A percentile compares a stretch with the other conserved stretches of the same genome.
Conservation (phyloP, 768 basidiomycete genomes). For the Mycena indigotica region DNA sequence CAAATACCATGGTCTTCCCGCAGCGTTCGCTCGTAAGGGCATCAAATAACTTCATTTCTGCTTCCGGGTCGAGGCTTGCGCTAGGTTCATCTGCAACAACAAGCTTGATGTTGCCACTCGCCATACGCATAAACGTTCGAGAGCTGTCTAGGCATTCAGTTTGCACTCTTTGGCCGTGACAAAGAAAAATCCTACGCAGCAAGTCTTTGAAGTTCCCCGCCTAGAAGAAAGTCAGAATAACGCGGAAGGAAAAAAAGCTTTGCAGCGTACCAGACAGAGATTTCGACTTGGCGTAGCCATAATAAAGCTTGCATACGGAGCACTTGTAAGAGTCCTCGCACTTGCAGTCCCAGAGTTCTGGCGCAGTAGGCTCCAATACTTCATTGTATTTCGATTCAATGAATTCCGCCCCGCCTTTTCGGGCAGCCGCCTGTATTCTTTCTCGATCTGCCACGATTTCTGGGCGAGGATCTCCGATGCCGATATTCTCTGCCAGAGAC, state of each 20-base stretch:
- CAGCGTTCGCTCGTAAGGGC: conserved; percentile 4
- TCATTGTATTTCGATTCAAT: conserved; percentile 14
- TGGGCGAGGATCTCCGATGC: conserved; percentile 29
- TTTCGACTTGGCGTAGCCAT: conserved; percentile 2
- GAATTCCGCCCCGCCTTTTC: conserved; percentile 19
- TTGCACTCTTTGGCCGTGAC: not conserved
- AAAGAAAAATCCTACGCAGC: conserved; percentile 15
- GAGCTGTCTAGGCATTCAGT: conserved; percentile 4
- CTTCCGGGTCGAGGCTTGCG: conserved; percentile 19
- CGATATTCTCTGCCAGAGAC: conserved; percentile 42
- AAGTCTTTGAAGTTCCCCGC: conserved; percentile 21
- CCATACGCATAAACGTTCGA: conserved; percentile 23
- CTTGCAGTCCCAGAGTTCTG: conserved; percentile 6
- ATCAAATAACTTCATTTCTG: conserved; percentile 22
- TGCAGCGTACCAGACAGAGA: conserved; percentile 6
- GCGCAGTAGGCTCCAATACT: conserved; percentile 8
- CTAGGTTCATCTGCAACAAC: conserved; percentile 24
- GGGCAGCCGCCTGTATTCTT: conserved; percentile 15
- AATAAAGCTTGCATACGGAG: not conserved
- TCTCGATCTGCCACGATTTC: conserved; percentile 9
- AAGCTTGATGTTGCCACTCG: conserved; percentile 16
- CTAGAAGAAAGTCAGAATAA: not conserved
- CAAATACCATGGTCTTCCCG: conserved; percentile 40
- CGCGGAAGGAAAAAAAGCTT: not conserved
- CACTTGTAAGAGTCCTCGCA: conserved; percentile 13